Base-by-base conservation (phyloP, 306 rosid species). In the Quercus variabilis region DNA sequence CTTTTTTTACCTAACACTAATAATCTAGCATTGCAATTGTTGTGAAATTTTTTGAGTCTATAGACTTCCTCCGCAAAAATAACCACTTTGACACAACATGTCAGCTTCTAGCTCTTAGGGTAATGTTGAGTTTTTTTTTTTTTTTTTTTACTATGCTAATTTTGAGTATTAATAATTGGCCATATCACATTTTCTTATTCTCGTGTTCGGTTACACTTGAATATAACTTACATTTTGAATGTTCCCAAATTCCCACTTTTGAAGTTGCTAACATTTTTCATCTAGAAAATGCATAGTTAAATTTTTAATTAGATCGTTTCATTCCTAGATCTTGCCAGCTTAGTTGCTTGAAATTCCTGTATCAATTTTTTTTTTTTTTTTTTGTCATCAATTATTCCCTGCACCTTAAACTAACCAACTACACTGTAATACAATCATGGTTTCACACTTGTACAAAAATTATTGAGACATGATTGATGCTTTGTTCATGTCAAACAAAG, bases 401-500 rank as follows among this genome's bases (percentile, higher is more conserved):
- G 23, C 31, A 35, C n/a, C 3, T 64, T 30, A 14, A 33, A 51
- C 10, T 8, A 64, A 28, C 55, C 63, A 72, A 28, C 23, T 51
- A 74, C 3, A 35, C 56, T 35, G 28, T 41, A 52, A 70, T 14
- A 35, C 78, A 69, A 30, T 46, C 20, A 69, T 63, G 55, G 26
- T 18, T 57, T 73, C 74, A 52, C 15, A 28, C 52, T 57, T 28
- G 55, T 28, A 2, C 38, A 58, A 5, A 30, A 21, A 49, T 11
- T 2, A 49, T 5, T 15, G 51, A 65, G 43, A 67, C 46, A 77
- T 35, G 55, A 77, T 67, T 55, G 79, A 55, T 79, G 57, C 41
- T 64, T 76, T 52, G 56, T 38, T 68, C 52, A 21, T 49, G 75
- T 57, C 69, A 55, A 75, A 82, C 69, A 31, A 54, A 52, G 69